Base-by-base conservation (phyloP, 306 rosid genomes). In the Rosa rugosa region DNA sequence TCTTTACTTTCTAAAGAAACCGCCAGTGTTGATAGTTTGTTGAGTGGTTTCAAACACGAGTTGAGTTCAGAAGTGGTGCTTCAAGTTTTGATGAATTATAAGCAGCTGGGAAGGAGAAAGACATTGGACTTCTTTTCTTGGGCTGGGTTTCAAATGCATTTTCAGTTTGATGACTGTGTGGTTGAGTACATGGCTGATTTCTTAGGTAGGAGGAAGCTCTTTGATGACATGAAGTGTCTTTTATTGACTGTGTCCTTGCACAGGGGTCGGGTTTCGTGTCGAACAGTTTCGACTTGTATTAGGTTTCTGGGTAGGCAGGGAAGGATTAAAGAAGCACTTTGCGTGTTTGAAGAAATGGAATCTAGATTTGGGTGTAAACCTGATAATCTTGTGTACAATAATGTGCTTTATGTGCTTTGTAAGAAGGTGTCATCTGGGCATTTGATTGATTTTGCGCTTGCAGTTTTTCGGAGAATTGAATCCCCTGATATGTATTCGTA, bases 111-210 rank as follows among this genome's bases (percentile, higher is more conserved):
- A 72, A 82, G 97, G 80, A 73, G 76, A 11, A 88, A 75, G 36
- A 89, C 97, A 51, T 80, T 91, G 76, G 86, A 85, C 44, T 91
- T 91, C 83, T 89, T 91, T 69, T 79, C 89, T 5, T 91, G 91
- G 88, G 91, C 97, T 2, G 97, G 92, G 69, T 27, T 81, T 75
- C 88, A 83, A 51, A 88, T 88, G 91, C 86, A 72, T 17, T 91
- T 81, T 89, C 84, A 62, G 71, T 86, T 91, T 62, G 84, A 89
- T 72, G 88, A 89, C 16, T 60, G 65, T 27, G 91, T 91, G 73
- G 82, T 89, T 75, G 97, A 91, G 73, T 91, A 84, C 83, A 86
- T 88, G 92, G 88, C 86, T 62, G 97, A 91, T 85, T 91, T 91
- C 80, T 80, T 91, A 18, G 90, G 93, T 59, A 85, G 97, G 73